These are phyloP conservation scores for Phytophthora podocarpi DNA, from an alignment of 352 stramenopile species.

Conservation along the genomic window DNA sequence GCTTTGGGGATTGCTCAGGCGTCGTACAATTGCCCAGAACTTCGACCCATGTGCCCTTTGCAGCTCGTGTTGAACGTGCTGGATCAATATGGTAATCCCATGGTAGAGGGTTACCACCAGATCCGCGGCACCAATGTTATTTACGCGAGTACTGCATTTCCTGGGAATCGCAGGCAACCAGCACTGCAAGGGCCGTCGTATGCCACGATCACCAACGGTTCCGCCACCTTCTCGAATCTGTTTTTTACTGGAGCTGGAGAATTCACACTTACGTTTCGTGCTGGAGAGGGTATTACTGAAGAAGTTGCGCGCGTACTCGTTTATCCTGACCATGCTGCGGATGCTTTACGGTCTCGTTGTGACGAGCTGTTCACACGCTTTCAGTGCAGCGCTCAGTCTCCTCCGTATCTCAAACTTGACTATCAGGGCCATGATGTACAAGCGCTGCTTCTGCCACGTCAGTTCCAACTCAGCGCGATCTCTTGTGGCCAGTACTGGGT, in stretches of 20 bases:
- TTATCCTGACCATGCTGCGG: constrained; percentile 32
- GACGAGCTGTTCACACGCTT: constrained; percentile 43
- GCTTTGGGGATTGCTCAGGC: constrained; percentile 53
- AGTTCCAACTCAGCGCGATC: constrained; percentile 29
- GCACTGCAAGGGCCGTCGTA: constrained; percentile 20
- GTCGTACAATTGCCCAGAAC: constrained; percentile 49
- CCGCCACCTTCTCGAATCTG: constrained; percentile 42
- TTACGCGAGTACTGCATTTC: constrained; percentile 27
- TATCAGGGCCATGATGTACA: constrained; percentile 18
- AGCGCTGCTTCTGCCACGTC: constrained; percentile 25
- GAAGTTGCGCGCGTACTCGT: constrained; percentile 53
- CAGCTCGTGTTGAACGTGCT: constrained; percentile 45
- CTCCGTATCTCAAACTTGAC: background rate
- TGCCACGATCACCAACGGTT: constrained; percentile 42
- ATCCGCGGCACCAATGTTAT: background rate
- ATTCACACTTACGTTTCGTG: constrained; percentile 45
- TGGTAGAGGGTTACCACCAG: constrained; percentile 24
- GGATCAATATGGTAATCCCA: constrained; percentile 61
- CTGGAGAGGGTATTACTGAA: constrained; percentile 25
- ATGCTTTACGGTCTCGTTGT: constrained; percentile 28
- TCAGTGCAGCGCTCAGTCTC: constrained; percentile 22
- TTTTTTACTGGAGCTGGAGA: constrained; percentile 46
- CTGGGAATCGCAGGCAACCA: constrained; percentile 5
- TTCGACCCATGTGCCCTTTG: constrained; percentile 51
- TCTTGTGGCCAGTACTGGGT: constrained; percentile 49